Conservation (phyloP, 164 flowering plant genomes). For the Cinnamomum micranthum region DNA sequence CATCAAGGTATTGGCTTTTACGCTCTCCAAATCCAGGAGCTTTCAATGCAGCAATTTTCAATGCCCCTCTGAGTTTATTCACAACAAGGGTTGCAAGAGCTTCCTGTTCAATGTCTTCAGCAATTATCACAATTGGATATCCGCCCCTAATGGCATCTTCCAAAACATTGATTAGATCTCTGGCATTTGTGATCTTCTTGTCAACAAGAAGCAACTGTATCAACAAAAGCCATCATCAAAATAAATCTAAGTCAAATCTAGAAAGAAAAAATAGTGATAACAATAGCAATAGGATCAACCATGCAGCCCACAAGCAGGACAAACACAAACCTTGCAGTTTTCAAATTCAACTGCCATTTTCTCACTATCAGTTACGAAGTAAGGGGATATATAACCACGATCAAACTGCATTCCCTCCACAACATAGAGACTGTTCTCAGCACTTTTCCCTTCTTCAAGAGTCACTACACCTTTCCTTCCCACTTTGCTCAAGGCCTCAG, state of each 20-base stretch:
- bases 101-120: conserved; percentile 98
- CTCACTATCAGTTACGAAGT: conserved; percentile 93
- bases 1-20: conserved; percentile 93
- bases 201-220: conserved; percentile 94
- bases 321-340: conserved; percentile 72
- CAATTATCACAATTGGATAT: conserved; percentile 77
- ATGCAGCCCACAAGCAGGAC: neutral
- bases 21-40: conserved; percentile 99
- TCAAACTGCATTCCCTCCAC: conserved; percentile 99
- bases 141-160: conserved; percentile 90
- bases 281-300: neutral
- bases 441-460: conserved; percentile 97
- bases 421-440: conserved; percentile 85
- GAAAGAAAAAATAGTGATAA: neutral
- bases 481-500: conserved; percentile 95
- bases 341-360: conserved; percentile 93
- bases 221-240: conserved; percentile 1
- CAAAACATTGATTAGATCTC: conserved; percentile 74
- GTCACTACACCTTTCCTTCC: conserved; percentile 98
- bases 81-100: conserved; percentile 99
- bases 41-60: conserved; percentile 94
- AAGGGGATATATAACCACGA: conserved; percentile 94
- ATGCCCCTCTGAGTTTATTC: conserved; percentile 83
- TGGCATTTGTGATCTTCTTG: conserved; percentile 90
- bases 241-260: neutral